These are phyloP conservation scores for Raphanus raphanistrum DNA, from an alignment of 345 rosid genomes.

Conservation along the genomic window DNA sequence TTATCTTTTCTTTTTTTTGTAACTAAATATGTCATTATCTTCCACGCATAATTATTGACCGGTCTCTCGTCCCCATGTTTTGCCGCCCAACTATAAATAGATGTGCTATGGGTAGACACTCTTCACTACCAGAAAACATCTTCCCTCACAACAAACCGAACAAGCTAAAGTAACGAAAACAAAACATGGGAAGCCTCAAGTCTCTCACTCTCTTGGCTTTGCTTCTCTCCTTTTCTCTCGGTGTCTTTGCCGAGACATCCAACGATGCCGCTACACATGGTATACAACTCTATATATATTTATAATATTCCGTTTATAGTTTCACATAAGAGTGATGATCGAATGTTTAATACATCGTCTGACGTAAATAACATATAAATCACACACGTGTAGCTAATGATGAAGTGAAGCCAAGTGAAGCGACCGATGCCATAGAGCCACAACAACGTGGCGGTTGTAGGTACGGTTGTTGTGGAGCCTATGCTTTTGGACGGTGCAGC, in stretches of 20 bases:
- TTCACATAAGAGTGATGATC: not conserved
- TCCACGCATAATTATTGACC: constrained; percentile 29
- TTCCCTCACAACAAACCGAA: constrained; percentile 16
- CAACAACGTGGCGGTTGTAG: constrained; percentile 7
- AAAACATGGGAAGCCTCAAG: constrained; percentile 28
- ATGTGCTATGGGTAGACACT: not conserved
- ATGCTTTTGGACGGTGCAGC: constrained; percentile 17
- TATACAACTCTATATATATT: constrained; percentile 1
- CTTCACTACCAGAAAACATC: constrained; percentile 13
- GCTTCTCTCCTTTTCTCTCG: constrained; percentile 24
- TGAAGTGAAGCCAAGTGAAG: constrained; percentile 32
- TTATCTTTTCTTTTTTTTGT: not conserved
- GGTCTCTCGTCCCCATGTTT: constrained; percentile 28
- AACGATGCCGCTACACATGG: constrained; percentile 33
- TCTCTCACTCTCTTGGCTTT: constrained; percentile 23
- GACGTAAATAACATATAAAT: not conserved
- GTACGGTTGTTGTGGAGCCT: constrained; percentile 23
- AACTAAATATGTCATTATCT: constrained; percentile 4
- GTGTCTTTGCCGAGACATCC: constrained; percentile 34
- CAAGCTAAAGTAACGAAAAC: constrained; percentile 9
- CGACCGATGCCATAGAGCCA: constrained; percentile 13
- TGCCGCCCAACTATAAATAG: constrained; percentile 23
- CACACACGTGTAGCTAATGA: constrained; percentile 13
- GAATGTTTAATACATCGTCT: not conserved
- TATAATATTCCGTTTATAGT: not conserved